A percentile compares a stretch with the other conserved stretches of the same genome.
Conservation (phyloP, 768 basidiomycete species). For the Lentinula aciculospora region DNA sequence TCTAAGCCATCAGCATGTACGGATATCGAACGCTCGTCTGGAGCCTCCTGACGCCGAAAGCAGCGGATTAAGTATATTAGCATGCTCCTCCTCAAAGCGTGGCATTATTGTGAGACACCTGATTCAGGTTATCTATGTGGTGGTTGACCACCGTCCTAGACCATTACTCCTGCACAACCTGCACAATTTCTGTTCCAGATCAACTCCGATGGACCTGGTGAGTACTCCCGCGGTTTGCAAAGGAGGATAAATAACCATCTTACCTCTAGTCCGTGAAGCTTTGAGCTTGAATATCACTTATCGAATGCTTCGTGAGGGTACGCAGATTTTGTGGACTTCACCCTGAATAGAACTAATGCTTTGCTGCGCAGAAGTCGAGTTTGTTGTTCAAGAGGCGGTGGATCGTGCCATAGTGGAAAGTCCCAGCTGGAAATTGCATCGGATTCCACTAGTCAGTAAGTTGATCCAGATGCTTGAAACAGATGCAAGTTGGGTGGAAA, state of each 20-base stretch:
- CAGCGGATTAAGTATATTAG: slow-evolving; percentile 46
- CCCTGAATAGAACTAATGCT: neutral
- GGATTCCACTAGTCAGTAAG: slow-evolving; percentile 38
- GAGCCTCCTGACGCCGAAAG: slow-evolving; percentile 36
- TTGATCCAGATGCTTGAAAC: slow-evolving; percentile 56
- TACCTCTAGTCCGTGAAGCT: slow-evolving; percentile 51
- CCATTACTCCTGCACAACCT: slow-evolving; percentile 68
- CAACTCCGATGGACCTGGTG: slow-evolving; percentile 64
- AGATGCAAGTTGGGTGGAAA: slow-evolving; percentile 61
- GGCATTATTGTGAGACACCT: slow-evolving; percentile 42
- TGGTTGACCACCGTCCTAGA: slow-evolving; percentile 36
- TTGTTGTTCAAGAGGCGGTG: slow-evolving; percentile 48
- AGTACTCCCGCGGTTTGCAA: slow-evolving; percentile 8
- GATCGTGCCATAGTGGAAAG: slow-evolving; percentile 32
- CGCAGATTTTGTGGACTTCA: slow-evolving; percentile 2
- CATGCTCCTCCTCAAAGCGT: slow-evolving; percentile 39
- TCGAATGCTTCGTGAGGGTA: slow-evolving; percentile 80
- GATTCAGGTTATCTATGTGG: neutral
- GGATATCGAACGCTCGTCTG: slow-evolving; percentile 58
- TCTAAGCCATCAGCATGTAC: slow-evolving; percentile 73
- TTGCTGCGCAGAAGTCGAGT: slow-evolving; percentile 54
- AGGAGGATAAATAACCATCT: slow-evolving; percentile 5
- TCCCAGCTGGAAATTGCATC: slow-evolving; percentile 26
- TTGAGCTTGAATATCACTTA: slow-evolving; percentile 65
- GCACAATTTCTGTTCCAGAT: slow-evolving; percentile 79